Conservation (phyloP, 2,329 filamentous ascomycete genomes). For the Fusarium sp. region DNA sequence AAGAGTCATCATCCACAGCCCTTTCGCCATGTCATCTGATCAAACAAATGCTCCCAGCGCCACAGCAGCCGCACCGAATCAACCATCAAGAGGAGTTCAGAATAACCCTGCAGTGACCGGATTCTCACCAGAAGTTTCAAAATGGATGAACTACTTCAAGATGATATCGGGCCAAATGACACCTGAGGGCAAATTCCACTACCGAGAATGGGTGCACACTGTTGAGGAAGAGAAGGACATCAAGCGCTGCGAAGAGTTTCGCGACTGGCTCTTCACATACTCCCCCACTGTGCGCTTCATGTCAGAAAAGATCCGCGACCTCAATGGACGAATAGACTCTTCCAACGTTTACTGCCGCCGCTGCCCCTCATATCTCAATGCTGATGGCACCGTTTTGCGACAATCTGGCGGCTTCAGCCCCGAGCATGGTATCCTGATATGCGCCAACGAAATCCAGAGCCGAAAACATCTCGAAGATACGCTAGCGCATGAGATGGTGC, state of each 20-base stretch:
- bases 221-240: conserved; percentile 83
- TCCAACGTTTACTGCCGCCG: conserved; percentile 84
- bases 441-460: conserved; percentile 88
- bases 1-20: background rate
- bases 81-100: conserved; percentile 53
- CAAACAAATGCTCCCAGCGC: conserved; percentile 24
- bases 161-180: conserved; percentile 81
- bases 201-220: conserved; percentile 80
- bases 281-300: conserved; percentile 90
- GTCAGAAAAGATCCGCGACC: conserved; percentile 79
- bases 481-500: conserved; percentile 96
- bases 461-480: conserved; percentile 90
- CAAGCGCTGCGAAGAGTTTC: conserved; percentile 80
- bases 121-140: conserved; percentile 69
- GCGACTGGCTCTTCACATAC: conserved; percentile 85
- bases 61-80: conserved; percentile 28
- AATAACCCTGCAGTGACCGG: conserved; percentile 72
- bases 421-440: conserved; percentile 87
- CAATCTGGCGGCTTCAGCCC: conserved; percentile 86
- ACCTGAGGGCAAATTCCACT: conserved; percentile 75
- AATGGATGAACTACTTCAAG: conserved; percentile 88
- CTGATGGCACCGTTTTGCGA: conserved; percentile 70
- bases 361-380: conserved; percentile 71
- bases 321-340: conserved; percentile 79
- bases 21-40: conserved; percentile 37